phyloP scores from a whole-genome alignment of 257 asterid species.

The Solanum habrochaites region DNA sequence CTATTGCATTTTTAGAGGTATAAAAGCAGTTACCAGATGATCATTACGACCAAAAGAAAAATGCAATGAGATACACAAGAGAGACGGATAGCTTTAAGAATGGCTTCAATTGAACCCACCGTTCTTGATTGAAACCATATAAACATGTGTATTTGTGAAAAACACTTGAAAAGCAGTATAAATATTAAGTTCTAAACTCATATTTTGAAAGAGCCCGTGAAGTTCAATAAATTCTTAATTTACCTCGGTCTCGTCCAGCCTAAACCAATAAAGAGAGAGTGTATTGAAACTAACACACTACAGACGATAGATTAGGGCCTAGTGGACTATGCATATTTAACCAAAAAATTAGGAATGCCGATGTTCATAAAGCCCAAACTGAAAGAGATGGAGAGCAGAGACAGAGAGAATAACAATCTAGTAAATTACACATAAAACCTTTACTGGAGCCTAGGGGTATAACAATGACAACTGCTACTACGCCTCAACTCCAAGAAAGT shows the following conservation, averaged over 20 bases:
- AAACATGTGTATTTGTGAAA: neutral
- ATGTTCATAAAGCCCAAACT: neutral
- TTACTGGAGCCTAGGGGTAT: neutral
- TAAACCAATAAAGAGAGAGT: neutral
- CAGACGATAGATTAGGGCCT: neutral
- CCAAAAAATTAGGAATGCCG: neutral
- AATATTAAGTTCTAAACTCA: neutral
- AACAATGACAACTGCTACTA: neutral
- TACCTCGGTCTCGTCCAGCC: neutral
- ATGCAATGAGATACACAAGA: neutral
- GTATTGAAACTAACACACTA: neutral
- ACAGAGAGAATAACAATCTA: neutral
- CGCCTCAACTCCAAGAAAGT: neutral
- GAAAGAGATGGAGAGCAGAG: neutral
- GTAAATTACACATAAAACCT: neutral
- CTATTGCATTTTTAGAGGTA: neutral
- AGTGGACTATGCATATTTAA: neutral
- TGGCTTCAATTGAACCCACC: neutral
- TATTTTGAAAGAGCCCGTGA: neutral
- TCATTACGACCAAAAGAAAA: neutral
- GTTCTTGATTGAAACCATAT: neutral
- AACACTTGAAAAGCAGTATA: neutral
- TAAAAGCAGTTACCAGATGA: neutral
- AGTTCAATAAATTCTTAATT: neutral
- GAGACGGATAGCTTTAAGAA: neutral